phyloP scores from a whole-genome alignment of 805 yeast genomes.

The Kurtzmaniella cleridarum region DNA sequence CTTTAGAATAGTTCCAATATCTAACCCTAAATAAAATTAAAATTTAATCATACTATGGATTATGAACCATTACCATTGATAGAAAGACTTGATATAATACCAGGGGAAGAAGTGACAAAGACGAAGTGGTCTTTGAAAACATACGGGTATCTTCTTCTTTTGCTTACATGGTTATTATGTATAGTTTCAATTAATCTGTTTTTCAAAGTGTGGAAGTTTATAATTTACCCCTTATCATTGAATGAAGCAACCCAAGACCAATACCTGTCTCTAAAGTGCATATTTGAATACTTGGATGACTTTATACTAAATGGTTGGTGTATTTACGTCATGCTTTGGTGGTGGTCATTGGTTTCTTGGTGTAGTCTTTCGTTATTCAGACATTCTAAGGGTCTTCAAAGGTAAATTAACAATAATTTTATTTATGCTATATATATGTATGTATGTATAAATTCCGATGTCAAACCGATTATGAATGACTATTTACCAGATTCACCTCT shows the following conservation, averaged over 20 bases:
- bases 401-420: neutral
- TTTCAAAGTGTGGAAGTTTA: constrained; percentile 30
- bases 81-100: constrained; percentile 8
- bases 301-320: constrained; percentile 33
- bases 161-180: constrained; percentile 28
- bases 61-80: constrained; percentile 18
- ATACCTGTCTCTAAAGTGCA: constrained; percentile 8
- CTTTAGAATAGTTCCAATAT: too few relatives aligned
- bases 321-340: constrained; percentile 37
- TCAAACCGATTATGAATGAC: too few relatives aligned
- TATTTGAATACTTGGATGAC: constrained; percentile 21
- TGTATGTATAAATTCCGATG: too few relatives aligned
- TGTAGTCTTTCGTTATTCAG: constrained; percentile 73
- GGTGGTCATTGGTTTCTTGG: constrained; percentile 77
- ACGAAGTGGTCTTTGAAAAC: constrained; percentile 2
- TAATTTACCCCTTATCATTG: constrained; percentile 25
- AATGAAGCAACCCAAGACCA: constrained; percentile 4
- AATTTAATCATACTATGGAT: constrained; percentile 1
- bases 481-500: constrained; percentile 71
- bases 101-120: constrained; percentile 5
- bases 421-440: too few relatives aligned
- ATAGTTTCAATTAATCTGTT: constrained; percentile 28
- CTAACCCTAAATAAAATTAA: too few relatives aligned
- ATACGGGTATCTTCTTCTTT: constrained; percentile 26
- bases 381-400: constrained; percentile 62